Percentiles rank a stretch among this genome's conserved stretches.
Evolutionary conservation across 2,329 filamentous ascomycete genomes (phyloP).

Genomic region (Septoria linicola): DNA sequence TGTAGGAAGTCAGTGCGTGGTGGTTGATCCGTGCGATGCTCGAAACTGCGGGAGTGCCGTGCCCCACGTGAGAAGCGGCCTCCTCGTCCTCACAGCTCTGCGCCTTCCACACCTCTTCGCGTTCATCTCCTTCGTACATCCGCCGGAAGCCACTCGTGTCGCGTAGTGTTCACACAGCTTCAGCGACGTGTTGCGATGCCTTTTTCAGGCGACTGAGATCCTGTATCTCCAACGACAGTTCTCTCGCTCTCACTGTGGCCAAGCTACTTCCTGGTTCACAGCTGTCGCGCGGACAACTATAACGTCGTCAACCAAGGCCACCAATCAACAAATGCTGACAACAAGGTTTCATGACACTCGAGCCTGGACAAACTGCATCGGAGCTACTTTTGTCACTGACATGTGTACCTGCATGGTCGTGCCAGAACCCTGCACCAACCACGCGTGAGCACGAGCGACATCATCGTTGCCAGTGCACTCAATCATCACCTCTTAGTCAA

Average conservation of each 20-base stretch:
- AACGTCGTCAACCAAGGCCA: background rate
- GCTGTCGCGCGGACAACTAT: background rate
- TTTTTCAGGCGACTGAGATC: too few relatives aligned
- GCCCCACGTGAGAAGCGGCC: too few relatives aligned
- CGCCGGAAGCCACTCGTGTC: background rate
- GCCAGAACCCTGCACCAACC: background rate
- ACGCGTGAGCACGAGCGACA: background rate
- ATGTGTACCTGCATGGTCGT: background rate
- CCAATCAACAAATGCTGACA: background rate
- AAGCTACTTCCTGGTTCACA: background rate
- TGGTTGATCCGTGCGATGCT: too few relatives aligned
- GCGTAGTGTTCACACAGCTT: too few relatives aligned
- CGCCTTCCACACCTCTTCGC: background rate
- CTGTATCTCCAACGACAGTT: too few relatives aligned
- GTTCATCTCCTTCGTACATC: background rate
- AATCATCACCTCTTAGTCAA: too few relatives aligned
- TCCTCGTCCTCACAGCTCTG: background rate
- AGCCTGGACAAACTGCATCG: background rate
- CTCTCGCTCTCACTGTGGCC: background rate
- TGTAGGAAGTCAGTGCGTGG: too few relatives aligned
- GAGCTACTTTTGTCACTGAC: background rate
- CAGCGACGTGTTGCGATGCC: too few relatives aligned
- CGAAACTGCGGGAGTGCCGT: too few relatives aligned
- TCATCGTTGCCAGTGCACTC: background rate
- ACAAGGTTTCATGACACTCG: background rate